These are phyloP conservation scores for Tetracladium marchalianum DNA, from an alignment of 495 filamentous ascomycete genomes.

Conservation along the genomic window DNA sequence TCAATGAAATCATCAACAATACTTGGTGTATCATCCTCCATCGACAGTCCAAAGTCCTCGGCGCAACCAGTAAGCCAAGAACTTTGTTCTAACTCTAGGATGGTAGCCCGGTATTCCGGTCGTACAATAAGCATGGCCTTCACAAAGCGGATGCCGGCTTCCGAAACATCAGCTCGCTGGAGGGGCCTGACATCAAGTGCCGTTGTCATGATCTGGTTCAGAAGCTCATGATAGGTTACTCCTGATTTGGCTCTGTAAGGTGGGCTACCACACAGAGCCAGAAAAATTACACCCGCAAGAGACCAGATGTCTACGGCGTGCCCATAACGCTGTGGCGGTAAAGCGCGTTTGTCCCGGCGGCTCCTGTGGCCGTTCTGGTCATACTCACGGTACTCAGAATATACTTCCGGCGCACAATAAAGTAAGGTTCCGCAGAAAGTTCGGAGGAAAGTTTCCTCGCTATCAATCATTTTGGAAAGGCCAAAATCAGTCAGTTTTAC, in stretches of 20 bases:
- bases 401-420: slow-evolving; percentile 95
- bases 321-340: slow-evolving; percentile 54
- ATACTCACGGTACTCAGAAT: slow-evolving; percentile 66
- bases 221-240: slow-evolving; percentile 48
- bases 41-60: slow-evolving; percentile 7
- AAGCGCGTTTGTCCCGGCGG: slow-evolving; percentile 21
- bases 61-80: slow-evolving; percentile 16
- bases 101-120: slow-evolving; percentile 57
- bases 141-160: slow-evolving; percentile 61
- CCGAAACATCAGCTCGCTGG: slow-evolving; percentile 43
- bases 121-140: slow-evolving; percentile 62
- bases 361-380: slow-evolving; percentile 34
- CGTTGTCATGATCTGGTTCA: slow-evolving; percentile 74
- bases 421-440: slow-evolving; percentile 95
- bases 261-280: slow-evolving; percentile 60
- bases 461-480: slow-evolving; percentile 82
- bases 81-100: slow-evolving; percentile 34
- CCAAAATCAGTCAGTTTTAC: slow-evolving; percentile 96
- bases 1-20: slow-evolving; percentile 16
- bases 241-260: slow-evolving; percentile 63
- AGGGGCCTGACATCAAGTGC: slow-evolving; percentile 54
- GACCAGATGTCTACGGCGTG: slow-evolving; percentile 95
- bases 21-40: slow-evolving; percentile 30
- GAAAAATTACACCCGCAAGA: slow-evolving; percentile 81
- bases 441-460: slow-evolving; percentile 81